These are phyloP conservation scores for Backusella morwellensis DNA, from an alignment of 192 early-diverging fungal genomes.

Conservation along the genomic window DNA sequence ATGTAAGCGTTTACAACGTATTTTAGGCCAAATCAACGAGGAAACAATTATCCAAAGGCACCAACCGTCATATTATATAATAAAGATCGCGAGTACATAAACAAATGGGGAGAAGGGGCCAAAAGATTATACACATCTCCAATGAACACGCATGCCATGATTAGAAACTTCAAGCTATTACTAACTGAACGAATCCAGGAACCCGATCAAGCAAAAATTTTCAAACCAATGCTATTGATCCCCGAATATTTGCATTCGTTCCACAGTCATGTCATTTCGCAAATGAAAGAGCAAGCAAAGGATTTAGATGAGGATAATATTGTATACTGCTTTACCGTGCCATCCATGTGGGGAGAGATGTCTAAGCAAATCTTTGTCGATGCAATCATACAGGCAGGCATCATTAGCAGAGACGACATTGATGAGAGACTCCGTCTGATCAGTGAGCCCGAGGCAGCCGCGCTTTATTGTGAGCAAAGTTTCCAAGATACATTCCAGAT, in stretches of 20 bases:
- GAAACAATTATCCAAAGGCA: constrained; percentile 30
- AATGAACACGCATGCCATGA: neutral
- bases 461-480: constrained; percentile 17
- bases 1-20: neutral
- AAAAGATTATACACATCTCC: neutral
- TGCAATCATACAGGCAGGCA: neutral
- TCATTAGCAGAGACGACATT: neutral
- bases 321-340: neutral
- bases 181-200: neutral
- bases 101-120: constrained; percentile 35
- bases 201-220: neutral
- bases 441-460: neutral
- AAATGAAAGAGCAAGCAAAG: neutral
- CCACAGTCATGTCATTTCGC: neutral
- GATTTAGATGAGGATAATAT: neutral
- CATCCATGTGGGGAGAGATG: neutral
- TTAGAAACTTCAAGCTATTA: neutral
- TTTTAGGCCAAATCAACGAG: constrained; percentile 30
- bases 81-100: constrained; percentile 28
- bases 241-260: neutral
- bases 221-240: neutral
- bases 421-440: neutral
- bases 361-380: neutral
- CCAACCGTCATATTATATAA: constrained; percentile 38
- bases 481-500: constrained; percentile 33